Evolutionary conservation across 257 asterid genomes (phyloP).

Genomic region (Rehmannia glutinosa): DNA sequence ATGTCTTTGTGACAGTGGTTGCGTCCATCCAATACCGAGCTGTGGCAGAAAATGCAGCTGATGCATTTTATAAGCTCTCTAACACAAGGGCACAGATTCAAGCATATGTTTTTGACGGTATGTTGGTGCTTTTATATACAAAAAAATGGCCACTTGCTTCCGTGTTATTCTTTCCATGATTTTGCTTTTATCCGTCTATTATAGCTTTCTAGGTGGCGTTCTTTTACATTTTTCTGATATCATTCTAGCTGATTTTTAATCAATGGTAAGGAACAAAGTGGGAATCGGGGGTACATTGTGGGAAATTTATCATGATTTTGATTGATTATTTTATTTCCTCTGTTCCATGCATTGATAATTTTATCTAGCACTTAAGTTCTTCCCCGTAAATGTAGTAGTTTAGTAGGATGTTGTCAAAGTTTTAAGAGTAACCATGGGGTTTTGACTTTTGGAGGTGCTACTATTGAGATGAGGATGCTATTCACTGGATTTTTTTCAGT

Average conservation of each 20-base stretch:
- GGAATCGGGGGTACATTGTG: no score
- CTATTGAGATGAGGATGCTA: no score
- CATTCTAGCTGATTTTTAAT: no score
- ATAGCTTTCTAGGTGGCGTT: neutral
- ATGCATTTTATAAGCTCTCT: constrained; percentile 40
- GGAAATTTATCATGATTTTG: neutral
- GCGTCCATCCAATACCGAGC: constrained; percentile 38
- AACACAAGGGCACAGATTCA: constrained; percentile 36
- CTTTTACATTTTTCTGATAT: no score
- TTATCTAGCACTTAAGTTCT: no score
- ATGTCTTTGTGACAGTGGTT: constrained; percentile 34
- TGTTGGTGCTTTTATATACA: neutral
- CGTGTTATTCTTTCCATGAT: neutral
- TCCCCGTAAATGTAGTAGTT: no score
- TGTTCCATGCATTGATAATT: no score
- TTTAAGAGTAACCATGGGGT: no score
- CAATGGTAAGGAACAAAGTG: no score
- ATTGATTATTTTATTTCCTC: neutral
- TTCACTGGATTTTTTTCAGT: no score
- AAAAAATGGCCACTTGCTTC: neutral
- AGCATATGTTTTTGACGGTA: constrained; percentile 39
- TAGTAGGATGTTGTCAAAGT: no score
- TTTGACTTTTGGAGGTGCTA: neutral
- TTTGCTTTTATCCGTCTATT: neutral
- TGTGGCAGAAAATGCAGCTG: constrained; percentile 26